These are phyloP conservation scores for Glycyrrhiza uralensis DNA, from an alignment of 306 rosid genomes.

Conservation along the genomic window DNA sequence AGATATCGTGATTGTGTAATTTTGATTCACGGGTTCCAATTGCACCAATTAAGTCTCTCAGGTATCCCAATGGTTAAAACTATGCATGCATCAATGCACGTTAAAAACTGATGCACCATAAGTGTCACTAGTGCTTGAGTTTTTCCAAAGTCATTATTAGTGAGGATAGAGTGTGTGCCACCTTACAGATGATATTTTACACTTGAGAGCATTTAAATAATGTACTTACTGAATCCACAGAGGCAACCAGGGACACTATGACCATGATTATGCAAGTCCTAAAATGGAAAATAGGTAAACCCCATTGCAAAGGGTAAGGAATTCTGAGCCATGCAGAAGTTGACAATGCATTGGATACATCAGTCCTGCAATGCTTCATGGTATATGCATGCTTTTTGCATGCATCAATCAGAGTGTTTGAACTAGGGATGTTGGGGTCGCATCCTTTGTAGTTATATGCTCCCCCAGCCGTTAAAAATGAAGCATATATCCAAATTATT, in stretches of 20 bases:
- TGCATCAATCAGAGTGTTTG: conserved; percentile 76
- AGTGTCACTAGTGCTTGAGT: neutral
- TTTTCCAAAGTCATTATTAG: neutral
- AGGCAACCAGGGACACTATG: conserved; percentile 69
- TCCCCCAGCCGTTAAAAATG: conserved; percentile 91
- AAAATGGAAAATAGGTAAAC: conserved; percentile 72
- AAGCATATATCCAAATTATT: conserved; percentile 83
- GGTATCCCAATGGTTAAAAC: too few species aligned
- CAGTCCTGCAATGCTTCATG: conserved; percentile 88
- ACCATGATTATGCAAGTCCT: conserved; percentile 83
- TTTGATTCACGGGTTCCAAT: too few species aligned
- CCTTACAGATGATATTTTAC: neutral
- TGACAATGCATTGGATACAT: conserved; percentile 70
- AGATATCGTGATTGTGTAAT: too few species aligned
- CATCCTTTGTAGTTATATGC: conserved; percentile 90
- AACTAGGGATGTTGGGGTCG: conserved; percentile 73
- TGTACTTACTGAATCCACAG: conserved; percentile 85
- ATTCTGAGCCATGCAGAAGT: conserved; percentile 75
- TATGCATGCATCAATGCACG: too few species aligned
- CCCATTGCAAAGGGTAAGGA: conserved; percentile 94
- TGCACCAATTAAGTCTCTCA: too few species aligned
- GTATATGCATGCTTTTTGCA: conserved; percentile 83
- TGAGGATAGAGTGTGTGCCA: neutral
- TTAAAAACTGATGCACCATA: too few species aligned
- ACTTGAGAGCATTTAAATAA: conserved; percentile 9